phyloP scores from a whole-genome alignment of 2,329 filamentous ascomycete species.

The Penicillium rolfsii region DNA sequence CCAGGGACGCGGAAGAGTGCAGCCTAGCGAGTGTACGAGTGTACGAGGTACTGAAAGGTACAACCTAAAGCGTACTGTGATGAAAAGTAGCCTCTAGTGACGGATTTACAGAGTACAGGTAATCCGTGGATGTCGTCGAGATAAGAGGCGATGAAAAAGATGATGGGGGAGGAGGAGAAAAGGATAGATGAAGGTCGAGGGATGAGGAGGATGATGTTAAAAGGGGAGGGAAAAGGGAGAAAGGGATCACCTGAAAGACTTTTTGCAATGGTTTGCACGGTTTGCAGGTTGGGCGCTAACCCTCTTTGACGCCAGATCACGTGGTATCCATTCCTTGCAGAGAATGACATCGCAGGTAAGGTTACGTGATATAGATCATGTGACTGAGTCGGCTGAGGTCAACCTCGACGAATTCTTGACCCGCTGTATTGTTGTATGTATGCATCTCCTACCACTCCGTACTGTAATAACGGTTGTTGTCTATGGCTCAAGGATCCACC shows the following conservation, averaged over 20 bases:
- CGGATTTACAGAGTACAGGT: conserved; percentile 33
- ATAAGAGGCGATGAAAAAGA: conserved; percentile 20
- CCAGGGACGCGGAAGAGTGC: background rate
- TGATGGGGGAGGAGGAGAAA: conserved; percentile 1
- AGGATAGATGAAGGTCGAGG: conserved; percentile 13
- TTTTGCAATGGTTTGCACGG: conserved; percentile 11
- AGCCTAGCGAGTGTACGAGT: conserved; percentile 34
- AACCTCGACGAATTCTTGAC: background rate
- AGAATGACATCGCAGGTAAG: background rate
- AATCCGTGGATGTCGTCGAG: conserved; percentile 21
- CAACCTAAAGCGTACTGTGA: conserved; percentile 34
- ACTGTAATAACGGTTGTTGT: background rate
- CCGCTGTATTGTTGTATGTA: background rate
- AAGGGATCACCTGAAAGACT: conserved; percentile 9
- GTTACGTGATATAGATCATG: background rate
- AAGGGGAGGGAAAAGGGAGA: conserved; percentile 10
- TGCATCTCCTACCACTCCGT: background rate
- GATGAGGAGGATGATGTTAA: conserved; percentile 13
- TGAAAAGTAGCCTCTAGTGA: conserved; percentile 18
- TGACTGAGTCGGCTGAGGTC: background rate
- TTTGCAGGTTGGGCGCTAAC: conserved; percentile 9
- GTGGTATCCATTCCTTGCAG: background rate
- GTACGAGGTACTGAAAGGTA: conserved; percentile 36
- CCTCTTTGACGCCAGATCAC: background rate
- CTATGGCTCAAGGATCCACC: background rate